Evolutionary conservation across 2,329 filamentous ascomycete species (phyloP).

Genomic region (Hirsutella rhossiliensis): DNA sequence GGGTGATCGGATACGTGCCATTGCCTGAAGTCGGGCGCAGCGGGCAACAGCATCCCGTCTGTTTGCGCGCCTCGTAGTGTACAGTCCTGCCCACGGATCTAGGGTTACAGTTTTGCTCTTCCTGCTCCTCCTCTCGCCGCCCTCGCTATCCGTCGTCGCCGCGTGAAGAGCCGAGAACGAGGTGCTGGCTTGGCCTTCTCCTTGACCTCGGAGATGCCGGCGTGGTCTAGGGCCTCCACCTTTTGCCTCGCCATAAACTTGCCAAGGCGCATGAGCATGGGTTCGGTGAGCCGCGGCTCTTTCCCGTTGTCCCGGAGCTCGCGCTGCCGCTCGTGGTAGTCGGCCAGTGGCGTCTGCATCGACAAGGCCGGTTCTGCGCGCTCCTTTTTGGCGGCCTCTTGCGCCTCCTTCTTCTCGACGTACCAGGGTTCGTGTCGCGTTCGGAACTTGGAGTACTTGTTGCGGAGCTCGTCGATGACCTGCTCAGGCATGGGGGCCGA

Average conservation of each 20-base stretch:
- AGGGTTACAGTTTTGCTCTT: not conserved
- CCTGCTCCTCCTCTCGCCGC: not conserved
- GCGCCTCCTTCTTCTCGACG: conserved; percentile 48
- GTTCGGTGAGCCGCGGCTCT: conserved; percentile 42
- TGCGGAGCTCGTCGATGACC: conserved; percentile 78
- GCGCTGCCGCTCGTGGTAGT: conserved; percentile 44
- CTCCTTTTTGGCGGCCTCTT: conserved; percentile 35
- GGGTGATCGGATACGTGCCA: too few species aligned
- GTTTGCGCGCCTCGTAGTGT: not conserved
- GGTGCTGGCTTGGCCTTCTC: not conserved
- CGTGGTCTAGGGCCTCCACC: conserved; percentile 12
- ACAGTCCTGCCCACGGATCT: not conserved
- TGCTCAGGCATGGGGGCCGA: conserved; percentile 63
- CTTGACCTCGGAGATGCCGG: not conserved
- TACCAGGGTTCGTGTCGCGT: conserved; percentile 70
- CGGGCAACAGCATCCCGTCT: too few species aligned
- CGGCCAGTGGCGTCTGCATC: conserved; percentile 46
- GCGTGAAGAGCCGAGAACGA: not conserved
- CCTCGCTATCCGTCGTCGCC: not conserved
- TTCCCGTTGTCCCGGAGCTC: conserved; percentile 37
- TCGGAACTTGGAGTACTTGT: conserved; percentile 71
- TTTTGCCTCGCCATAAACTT: conserved; percentile 46
- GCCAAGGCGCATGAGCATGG: conserved; percentile 51
- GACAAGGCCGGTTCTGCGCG: conserved; percentile 15
- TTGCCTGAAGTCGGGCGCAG: too few species aligned